phyloP scores from a whole-genome alignment of 768 basidiomycete genomes.

The Tylopilus cervinicoccineus region DNA sequence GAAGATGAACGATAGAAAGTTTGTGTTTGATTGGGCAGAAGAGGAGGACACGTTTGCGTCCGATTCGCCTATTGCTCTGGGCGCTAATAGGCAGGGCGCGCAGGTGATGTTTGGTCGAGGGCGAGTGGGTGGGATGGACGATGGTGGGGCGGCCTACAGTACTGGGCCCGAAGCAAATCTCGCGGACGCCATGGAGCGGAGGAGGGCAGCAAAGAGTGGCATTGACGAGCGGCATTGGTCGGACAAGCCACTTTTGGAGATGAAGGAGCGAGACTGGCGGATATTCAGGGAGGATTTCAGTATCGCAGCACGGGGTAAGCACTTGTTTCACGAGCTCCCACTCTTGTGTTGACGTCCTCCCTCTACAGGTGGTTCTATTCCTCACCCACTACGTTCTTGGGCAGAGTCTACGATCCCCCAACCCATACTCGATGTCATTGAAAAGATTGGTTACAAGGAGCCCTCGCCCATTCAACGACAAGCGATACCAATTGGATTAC shows the following conservation, averaged over 20 bases:
- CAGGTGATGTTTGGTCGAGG: constrained; percentile 89
- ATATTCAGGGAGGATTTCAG: constrained; percentile 99
- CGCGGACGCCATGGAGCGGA: constrained; percentile 78
- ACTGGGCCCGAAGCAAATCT: constrained; percentile 47
- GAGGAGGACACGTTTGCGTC: constrained; percentile 89
- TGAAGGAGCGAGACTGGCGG: constrained; percentile 97
- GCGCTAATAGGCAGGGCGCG: constrained; percentile 71
- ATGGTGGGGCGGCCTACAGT: constrained; percentile 44
- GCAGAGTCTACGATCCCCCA: constrained; percentile 79
- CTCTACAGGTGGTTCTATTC: constrained; percentile 79
- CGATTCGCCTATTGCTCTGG: constrained; percentile 70
- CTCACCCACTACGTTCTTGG: constrained; percentile 93
- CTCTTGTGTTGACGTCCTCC: background rate
- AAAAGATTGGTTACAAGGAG: constrained; percentile 92
- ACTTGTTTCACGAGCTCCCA: background rate
- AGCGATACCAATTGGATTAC: constrained; percentile 97
- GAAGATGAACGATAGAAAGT: constrained; percentile 94
- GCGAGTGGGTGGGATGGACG: constrained; percentile 83
- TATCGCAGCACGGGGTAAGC: constrained; percentile 81
- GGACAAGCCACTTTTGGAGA: constrained; percentile 86
- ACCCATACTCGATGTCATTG: constrained; percentile 77
- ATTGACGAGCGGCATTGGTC: constrained; percentile 98
- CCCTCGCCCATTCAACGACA: constrained; percentile 97
- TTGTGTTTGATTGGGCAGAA: constrained; percentile 99
- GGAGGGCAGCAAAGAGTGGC: constrained; percentile 75